These are phyloP conservation scores for Agaricus bisporus DNA, from an alignment of 768 basidiomycete genomes.

Conservation along the genomic window DNA sequence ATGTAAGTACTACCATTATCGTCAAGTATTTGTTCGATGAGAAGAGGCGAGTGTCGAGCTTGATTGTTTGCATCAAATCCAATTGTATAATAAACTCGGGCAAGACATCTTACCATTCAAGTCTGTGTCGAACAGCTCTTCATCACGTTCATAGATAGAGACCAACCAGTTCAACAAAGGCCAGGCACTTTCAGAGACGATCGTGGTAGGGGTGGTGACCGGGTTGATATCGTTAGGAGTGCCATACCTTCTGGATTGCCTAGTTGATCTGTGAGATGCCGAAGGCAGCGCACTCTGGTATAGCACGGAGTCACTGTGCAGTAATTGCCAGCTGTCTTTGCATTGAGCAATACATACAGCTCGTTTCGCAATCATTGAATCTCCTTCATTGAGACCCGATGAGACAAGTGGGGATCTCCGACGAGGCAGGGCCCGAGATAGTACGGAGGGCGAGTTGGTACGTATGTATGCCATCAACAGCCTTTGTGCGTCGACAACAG, in stretches of 20 bases:
- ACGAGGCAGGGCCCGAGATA: constrained; percentile 52
- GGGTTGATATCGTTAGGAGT: constrained; percentile 13
- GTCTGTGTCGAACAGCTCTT: constrained; percentile 27
- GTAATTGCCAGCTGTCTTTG: constrained; percentile 56
- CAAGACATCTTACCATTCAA: constrained; percentile 27
- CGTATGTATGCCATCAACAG: constrained; percentile 48
- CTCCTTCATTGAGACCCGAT: constrained; percentile 30
- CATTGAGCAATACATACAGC: constrained; percentile 46
- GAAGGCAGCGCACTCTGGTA: constrained; percentile 18
- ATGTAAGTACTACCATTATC: constrained; percentile 11
- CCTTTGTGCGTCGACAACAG: constrained; percentile 45
- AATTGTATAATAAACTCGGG: neutral
- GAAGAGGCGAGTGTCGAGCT: constrained; percentile 33
- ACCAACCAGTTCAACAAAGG: constrained; percentile 65
- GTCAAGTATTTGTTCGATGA: constrained; percentile 15
- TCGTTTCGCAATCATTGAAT: constrained; percentile 53
- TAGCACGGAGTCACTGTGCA: constrained; percentile 45
- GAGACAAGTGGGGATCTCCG: constrained; percentile 14
- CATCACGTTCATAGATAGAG: constrained; percentile 63
- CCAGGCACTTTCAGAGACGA: constrained; percentile 64
- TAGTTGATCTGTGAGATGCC: constrained; percentile 29
- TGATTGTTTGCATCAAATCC: neutral
- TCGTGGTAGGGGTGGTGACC: constrained; percentile 19
- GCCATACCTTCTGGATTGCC: constrained; percentile 11
- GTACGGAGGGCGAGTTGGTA: constrained; percentile 49